Evolutionary conservation across 345 rosid genomes (phyloP).

Genomic region (Brassica juncea): DNA sequence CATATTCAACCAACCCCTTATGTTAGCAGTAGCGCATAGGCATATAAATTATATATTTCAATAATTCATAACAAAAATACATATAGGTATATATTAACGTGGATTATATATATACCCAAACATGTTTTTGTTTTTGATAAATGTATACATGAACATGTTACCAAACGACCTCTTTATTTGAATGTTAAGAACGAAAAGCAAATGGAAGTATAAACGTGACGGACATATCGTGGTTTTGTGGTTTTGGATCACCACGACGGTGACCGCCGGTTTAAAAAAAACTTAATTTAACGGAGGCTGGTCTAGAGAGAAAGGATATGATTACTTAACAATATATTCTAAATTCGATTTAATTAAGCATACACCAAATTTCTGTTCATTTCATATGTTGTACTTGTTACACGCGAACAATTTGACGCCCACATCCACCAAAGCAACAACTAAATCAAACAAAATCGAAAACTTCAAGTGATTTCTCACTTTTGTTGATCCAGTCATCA

Average conservation of each 20-base stretch:
- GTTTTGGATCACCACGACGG: not conserved
- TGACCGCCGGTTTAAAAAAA: not conserved
- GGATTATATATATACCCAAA: not conserved
- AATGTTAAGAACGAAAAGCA: not conserved
- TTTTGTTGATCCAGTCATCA: not conserved
- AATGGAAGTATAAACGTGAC: not conserved
- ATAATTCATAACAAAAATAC: not conserved
- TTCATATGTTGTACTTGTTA: not conserved
- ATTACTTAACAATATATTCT: not conserved
- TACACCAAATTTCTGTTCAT: not conserved
- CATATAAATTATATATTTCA: not conserved
- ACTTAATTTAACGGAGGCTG: not conserved
- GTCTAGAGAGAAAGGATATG: not conserved
- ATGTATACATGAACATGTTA: not conserved
- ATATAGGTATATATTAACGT: not conserved
- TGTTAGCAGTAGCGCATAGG: not conserved
- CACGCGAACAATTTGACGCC: not conserved
- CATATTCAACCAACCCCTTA: conserved; percentile 5
- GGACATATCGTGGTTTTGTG: not conserved
- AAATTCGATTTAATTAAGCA: not conserved
- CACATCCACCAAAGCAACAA: not conserved
- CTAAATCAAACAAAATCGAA: not conserved
- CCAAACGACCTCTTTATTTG: not conserved
- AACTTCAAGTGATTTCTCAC: not conserved
- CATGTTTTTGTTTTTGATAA: no score